Evolutionary conservation across 2,329 filamentous ascomycete genomes (phyloP), one percentile per base, ranked within the genome.

Genomic region (Trichoderma sp.): DNA sequence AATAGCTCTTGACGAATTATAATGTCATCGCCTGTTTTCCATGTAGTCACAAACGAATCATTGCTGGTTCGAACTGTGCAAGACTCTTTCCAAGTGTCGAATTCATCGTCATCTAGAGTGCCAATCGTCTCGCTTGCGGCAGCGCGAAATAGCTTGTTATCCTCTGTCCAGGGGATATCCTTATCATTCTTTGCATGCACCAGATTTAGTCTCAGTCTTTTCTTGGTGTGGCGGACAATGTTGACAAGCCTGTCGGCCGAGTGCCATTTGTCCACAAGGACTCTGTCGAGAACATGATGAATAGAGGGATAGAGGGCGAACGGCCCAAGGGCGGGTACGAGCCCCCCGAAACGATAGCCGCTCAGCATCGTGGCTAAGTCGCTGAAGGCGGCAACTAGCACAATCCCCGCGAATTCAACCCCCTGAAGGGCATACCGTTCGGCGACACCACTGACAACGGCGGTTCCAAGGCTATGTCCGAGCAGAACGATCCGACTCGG

Each of bases 401-500:
- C 84, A 3, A 97, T 85, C 17, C 92, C 92, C 0, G 93, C 94
- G 77, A 97, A 97, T 32, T 92, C 89, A 58, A 90, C 84, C 5
- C 85, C 87, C 68, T 84, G 82, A 65, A 84, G 77, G 3, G 88
- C 87, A 76, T 92, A 95, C 70, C 89, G 87, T 76, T 97, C 90
- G 1, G 89, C 91, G 1, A 93, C 89, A 3, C 90, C 95, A 59
- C 90, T 88, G 6, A 91, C 90, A 1, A 98, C 93, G 0, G 93
- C 95, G 0, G 95, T 97, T 28, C 95, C 95, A 0, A 98, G 87
- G 76, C 92, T 96, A 76, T 98, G 95, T 20, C 95, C 95, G 3
- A 97, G 84, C 32, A 98, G 85, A 3, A 95, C 89, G 73, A 97
- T 96, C 30, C 90, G 90, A 50, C 88, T 86, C 0, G 93, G 83